phyloP scores from a whole-genome alignment of 305 asterid genomes.

The Stenogyne calaminthoides region DNA sequence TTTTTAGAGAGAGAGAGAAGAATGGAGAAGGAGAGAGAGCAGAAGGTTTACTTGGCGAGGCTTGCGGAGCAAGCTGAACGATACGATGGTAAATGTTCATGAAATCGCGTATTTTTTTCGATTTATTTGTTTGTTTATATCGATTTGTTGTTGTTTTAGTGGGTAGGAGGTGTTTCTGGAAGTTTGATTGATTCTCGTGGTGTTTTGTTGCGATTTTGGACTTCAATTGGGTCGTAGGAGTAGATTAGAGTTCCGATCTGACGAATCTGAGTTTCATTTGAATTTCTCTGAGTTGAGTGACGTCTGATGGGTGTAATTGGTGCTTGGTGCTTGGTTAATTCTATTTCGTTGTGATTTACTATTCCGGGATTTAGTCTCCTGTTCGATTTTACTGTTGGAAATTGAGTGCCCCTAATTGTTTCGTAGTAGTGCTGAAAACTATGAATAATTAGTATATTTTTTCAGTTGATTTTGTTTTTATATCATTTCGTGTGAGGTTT shows the following conservation, averaged over 20 bases:
- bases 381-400: neutral
- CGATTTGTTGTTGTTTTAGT: slow-evolving; percentile 11
- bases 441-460: neutral
- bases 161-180: neutral
- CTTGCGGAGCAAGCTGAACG: slow-evolving; percentile 92
- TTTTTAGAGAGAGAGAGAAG: slow-evolving; percentile 7
- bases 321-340: neutral
- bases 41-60: slow-evolving; percentile 75
- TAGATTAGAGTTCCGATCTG: slow-evolving; percentile 27
- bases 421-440: neutral
- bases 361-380: neutral
- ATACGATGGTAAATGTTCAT: slow-evolving; percentile 65
- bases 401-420: neutral
- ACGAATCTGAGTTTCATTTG: slow-evolving; percentile 15
- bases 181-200: neutral
- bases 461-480: neutral
- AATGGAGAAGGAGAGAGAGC: slow-evolving; percentile 82
- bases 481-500: neutral
- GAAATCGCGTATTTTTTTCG: neutral
- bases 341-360: neutral
- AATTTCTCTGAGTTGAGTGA: neutral
- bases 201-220: neutral
- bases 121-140: neutral
- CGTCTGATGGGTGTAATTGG: neutral
- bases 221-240: slow-evolving; percentile 9